Evolutionary conservation across 179 eudicot species (phyloP).

Genomic region (Silene noctiflora): DNA sequence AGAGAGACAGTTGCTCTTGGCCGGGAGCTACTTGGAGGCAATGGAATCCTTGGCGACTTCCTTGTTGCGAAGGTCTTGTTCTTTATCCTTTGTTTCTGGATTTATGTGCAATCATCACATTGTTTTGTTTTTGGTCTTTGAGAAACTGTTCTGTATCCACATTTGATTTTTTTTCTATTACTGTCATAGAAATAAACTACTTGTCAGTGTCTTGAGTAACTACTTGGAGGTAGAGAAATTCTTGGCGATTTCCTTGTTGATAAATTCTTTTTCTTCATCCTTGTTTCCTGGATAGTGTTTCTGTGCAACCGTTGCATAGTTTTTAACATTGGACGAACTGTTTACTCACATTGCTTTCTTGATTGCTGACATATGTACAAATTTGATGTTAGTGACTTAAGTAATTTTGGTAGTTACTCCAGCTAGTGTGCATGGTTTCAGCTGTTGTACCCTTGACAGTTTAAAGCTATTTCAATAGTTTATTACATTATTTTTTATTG

Average conservation of each 20-base stretch:
- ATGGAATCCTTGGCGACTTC: constrained; percentile 84
- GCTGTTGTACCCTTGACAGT: too few relatives aligned
- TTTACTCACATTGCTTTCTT: too few relatives aligned
- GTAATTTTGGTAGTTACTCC: neutral
- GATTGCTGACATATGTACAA: too few relatives aligned
- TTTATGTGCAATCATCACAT: constrained; percentile 1
- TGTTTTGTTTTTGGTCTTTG: neutral
- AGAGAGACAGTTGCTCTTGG: constrained; percentile 89
- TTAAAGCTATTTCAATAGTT: too few relatives aligned
- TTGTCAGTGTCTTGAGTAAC: constrained; percentile 20
- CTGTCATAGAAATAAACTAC: neutral
- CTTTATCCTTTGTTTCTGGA: neutral
- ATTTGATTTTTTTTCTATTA: neutral
- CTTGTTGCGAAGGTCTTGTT: constrained; percentile 79
- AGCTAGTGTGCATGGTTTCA: too few relatives aligned
- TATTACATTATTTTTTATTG: too few relatives aligned
- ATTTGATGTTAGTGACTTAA: neutral
- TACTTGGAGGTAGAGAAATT: constrained; percentile 92
- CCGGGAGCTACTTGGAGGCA: constrained; percentile 91
- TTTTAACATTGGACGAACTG: too few relatives aligned
- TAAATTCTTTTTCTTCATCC: constrained; percentile 43
- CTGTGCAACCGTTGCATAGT: neutral
- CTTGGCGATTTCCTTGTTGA: constrained; percentile 85
- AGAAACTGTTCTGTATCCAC: neutral
- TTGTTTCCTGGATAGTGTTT: neutral